A percentile compares a stretch with the other conserved stretches of the same genome.
Evolutionary conservation across 1,284 basidiomycete species (phyloP).

Genomic region (Moesziomyces parantarcticus): DNA sequence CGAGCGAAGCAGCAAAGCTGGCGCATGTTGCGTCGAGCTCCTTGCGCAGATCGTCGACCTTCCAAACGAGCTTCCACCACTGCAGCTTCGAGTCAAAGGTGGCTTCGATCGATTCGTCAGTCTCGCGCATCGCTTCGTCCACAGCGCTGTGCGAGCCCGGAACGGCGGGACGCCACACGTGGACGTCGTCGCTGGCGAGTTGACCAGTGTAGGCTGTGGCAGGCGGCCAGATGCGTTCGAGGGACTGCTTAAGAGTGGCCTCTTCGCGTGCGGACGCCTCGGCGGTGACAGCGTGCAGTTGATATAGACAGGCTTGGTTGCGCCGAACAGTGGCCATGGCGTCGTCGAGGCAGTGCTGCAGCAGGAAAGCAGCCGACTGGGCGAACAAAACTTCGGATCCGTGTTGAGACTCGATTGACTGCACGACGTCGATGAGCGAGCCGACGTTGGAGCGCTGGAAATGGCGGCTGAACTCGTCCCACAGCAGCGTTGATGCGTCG

Average conservation of each 20-base stretch:
- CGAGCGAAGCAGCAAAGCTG: constrained; percentile 53
- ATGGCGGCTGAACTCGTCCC: constrained; percentile 38
- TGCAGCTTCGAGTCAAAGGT: constrained; percentile 51
- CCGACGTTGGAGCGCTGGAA: constrained; percentile 45
- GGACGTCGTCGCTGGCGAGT: constrained; percentile 24
- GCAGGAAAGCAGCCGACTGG: constrained; percentile 33
- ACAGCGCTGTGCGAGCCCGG: constrained; percentile 32
- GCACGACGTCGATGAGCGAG: constrained; percentile 19
- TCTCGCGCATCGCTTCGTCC: constrained; percentile 27
- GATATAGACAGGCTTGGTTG: constrained; percentile 18
- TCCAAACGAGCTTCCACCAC: constrained; percentile 63
- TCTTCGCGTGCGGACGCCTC: constrained; percentile 18
- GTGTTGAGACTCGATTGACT: constrained; percentile 9
- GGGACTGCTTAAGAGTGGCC: constrained; percentile 19
- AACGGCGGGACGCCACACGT: constrained; percentile 29
- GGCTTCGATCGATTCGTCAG: constrained; percentile 36
- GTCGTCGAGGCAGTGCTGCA: constrained; percentile 43
- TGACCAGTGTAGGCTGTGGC: constrained; percentile 23
- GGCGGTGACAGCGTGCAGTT: constrained; percentile 26
- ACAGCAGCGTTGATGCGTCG: constrained; percentile 11
- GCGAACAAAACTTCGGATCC: constrained; percentile 16
- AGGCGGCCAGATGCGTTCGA: constrained; percentile 44
- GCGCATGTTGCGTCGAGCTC: constrained; percentile 52
- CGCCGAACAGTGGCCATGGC: constrained; percentile 24
- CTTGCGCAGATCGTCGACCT: constrained; percentile 59